Evolutionary conservation across 495 filamentous ascomycete species (phyloP).

Genomic region (Neurospora cerealis): DNA sequence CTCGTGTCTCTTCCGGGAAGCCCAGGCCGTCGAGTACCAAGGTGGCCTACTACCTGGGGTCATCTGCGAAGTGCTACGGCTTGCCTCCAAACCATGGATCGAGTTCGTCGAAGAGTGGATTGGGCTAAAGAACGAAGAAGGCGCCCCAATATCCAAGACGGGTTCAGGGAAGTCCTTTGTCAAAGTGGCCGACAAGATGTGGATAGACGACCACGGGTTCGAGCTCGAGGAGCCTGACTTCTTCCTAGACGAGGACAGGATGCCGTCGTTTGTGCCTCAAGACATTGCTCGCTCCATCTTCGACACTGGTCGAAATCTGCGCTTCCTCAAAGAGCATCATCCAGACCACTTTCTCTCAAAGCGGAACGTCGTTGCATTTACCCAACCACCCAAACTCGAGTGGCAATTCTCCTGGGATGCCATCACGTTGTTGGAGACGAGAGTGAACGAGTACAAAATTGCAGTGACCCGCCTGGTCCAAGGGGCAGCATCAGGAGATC

Average conservation of each 20-base stretch:
- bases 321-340: conserved; percentile 61
- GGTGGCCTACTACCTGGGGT: conserved; percentile 50
- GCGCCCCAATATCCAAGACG: conserved; percentile 35
- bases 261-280: conserved; percentile 56
- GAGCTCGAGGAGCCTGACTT: conserved; percentile 47
- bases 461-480: conserved; percentile 35
- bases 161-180: conserved; percentile 48
- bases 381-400: conserved; percentile 46
- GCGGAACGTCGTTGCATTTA: conserved; percentile 31
- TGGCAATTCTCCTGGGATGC: conserved; percentile 73
- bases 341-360: conserved; percentile 67
- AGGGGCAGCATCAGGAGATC: neutral
- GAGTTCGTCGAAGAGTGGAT: conserved; percentile 67
- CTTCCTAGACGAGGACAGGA: conserved; percentile 45
- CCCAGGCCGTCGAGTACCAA: conserved; percentile 53
- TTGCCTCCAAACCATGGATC: conserved; percentile 61
- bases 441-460: conserved; percentile 53
- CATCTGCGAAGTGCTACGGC: conserved; percentile 55
- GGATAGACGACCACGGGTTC: conserved; percentile 43
- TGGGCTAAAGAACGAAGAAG: conserved; percentile 51
- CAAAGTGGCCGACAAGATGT: conserved; percentile 45
- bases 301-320: conserved; percentile 68
- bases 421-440: conserved; percentile 51
- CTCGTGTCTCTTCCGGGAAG: conserved; percentile 53
- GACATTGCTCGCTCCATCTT: conserved; percentile 59